These are phyloP conservation scores for Porodaedalea pini DNA, from an alignment of 1,284 basidiomycete species.

Conservation along the genomic window DNA sequence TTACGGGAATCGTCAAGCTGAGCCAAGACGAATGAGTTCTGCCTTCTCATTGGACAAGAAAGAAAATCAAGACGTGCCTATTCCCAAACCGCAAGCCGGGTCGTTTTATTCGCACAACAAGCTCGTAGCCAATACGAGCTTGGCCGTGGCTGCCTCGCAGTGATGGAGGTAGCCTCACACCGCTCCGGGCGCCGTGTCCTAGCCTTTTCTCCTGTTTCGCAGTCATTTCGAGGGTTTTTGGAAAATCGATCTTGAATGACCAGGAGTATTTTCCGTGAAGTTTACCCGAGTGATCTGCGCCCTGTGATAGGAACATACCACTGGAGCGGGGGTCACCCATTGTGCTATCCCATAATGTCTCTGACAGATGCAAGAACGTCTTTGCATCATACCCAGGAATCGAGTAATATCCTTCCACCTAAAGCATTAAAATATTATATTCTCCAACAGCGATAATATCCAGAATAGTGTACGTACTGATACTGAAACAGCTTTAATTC, in stretches of 20 bases:
- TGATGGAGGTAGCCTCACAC: constrained; percentile 9
- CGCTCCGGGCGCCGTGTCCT: neutral
- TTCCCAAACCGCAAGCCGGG: neutral
- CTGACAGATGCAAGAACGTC: constrained; percentile 12
- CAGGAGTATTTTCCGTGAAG: constrained; percentile 23
- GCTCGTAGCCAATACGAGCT: constrained; percentile 6
- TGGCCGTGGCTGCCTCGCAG: neutral
- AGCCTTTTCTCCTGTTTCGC: neutral
- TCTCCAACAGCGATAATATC: neutral
- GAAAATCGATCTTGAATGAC: constrained; percentile 21
- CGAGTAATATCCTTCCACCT: constrained; percentile 15
- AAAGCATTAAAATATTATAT: neutral
- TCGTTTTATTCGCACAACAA: constrained; percentile 10
- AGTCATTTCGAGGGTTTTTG: constrained; percentile 8
- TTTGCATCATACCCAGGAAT: constrained; percentile 9
- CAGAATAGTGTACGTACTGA: constrained; percentile 8
- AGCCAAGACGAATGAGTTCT: neutral
- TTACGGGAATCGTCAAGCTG: constrained; percentile 13
- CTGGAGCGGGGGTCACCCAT: constrained; percentile 14
- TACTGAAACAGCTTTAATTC: constrained; percentile 9
- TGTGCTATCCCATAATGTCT: constrained; percentile 16
- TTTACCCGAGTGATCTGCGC: constrained; percentile 11
- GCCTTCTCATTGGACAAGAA: neutral
- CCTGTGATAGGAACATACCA: constrained; percentile 6
- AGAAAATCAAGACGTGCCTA: neutral